Evolutionary conservation across 306 rosid species (phyloP), one percentile per base, ranked within the genome.

Genomic region (Senna tora): DNA sequence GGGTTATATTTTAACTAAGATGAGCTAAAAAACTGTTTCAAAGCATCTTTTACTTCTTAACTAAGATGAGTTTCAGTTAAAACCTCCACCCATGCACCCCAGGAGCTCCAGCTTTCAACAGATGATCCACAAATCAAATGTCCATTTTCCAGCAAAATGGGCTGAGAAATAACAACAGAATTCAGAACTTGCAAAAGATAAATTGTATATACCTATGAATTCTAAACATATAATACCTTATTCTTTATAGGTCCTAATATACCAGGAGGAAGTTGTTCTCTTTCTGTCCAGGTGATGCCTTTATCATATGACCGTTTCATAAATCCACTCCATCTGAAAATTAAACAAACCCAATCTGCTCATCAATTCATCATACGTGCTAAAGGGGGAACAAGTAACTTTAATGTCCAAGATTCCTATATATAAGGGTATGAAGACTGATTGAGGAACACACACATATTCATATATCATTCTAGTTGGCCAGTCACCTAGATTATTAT

Each of bases 41-140:
- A 74, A 56, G 76, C 5, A 59, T 81, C 53, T 20, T 15, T 46
- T 38, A 62, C 32, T 59, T 66, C 45, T 72, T 53, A 71, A 61
- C 33, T 39, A 39, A 76, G 74, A 72, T 54, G 46, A 7, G 74
- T 71, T 71, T 34, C 41, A 32, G 64, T 57, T 54, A 46, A 52
- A 73, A 93, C 97, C 97, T 93, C 98, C 60, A 89, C 67, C 98
- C 98, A 91, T 68, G 98, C 83, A 0, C 98, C 98, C 98, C 98
- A 91, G 38, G 97, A 93, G 83, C 86, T 91, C 97, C 98, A 93
- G 82, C 97, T 93, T 83, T 93, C 97, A 49, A 93, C 98, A 1
- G 98, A 93, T 67, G 98, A 93, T 83, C 98, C 98, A 63, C 98
- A 93, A 66, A 93, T 78, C 75, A 93, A 73, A 55, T 22, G 75